A percentile compares a stretch with the other conserved stretches of the same genome.
These are phyloP conservation scores for Ogataea hybrid DNA, from an alignment of 1,139 yeast species.

Conservation along the genomic window DNA sequence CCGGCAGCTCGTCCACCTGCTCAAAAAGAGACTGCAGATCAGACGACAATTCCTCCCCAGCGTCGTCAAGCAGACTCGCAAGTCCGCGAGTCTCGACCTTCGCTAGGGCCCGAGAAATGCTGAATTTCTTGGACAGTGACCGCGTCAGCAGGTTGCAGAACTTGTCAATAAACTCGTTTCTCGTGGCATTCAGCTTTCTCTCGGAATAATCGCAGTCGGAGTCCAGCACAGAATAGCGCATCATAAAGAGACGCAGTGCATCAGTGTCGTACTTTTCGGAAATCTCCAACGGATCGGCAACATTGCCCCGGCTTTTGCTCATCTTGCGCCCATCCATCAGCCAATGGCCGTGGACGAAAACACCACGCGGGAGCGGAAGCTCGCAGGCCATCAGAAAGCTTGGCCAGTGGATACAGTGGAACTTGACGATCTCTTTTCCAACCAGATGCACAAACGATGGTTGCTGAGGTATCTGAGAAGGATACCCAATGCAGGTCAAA, in stretches of 20 bases:
- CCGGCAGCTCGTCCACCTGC: slow-evolving; percentile 32
- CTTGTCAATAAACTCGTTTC: slow-evolving; percentile 72
- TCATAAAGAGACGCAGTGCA: slow-evolving; percentile 69
- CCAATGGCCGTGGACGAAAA: slow-evolving; percentile 96
- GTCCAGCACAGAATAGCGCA: slow-evolving; percentile 72
- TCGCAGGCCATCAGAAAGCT: slow-evolving; percentile 84
- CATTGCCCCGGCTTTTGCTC: slow-evolving; percentile 93
- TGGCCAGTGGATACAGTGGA: slow-evolving; percentile 96
- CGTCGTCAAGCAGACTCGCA: slow-evolving; percentile 15
- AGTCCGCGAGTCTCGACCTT: slow-evolving; percentile 17
- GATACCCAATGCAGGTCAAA: slow-evolving; percentile 68
- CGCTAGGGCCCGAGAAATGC: slow-evolving; percentile 44
- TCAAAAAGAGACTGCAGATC: slow-evolving; percentile 24
- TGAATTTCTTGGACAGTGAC: slow-evolving; percentile 68
- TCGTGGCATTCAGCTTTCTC: slow-evolving; percentile 49
- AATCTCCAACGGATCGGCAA: slow-evolving; percentile 82
- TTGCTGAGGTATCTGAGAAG: slow-evolving; percentile 40
- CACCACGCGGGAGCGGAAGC: slow-evolving; percentile 63
- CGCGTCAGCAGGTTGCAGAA: slow-evolving; percentile 78
- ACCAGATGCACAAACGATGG: slow-evolving; percentile 65
- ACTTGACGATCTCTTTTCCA: slow-evolving; percentile 87
- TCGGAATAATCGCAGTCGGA: slow-evolving; percentile 80
- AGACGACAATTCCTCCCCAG: slow-evolving; percentile 15
- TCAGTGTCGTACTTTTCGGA: slow-evolving; percentile 67
- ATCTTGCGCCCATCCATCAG: slow-evolving; percentile 83